These are phyloP conservation scores for Klebsormidium nitens DNA, from an alignment of 139 green algal species.

Conservation along the genomic window DNA sequence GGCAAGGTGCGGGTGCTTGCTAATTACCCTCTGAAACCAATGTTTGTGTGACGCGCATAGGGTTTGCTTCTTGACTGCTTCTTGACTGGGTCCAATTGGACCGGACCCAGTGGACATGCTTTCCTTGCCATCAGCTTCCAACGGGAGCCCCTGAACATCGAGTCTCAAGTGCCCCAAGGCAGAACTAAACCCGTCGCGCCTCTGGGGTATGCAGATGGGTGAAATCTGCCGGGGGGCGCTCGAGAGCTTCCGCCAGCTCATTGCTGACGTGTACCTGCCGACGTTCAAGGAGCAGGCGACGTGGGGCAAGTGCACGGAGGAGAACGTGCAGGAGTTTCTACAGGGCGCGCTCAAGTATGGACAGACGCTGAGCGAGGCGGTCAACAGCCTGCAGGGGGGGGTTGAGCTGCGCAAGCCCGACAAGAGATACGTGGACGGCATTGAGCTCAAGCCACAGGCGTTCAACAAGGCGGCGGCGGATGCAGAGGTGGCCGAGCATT, in stretches of 20 bases:
- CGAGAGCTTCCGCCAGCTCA: slow-evolving; percentile 59
- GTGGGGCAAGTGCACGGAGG: slow-evolving; percentile 53
- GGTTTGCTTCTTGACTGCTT: neutral
- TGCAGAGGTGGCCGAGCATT: slow-evolving; percentile 34
- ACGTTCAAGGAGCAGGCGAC: slow-evolving; percentile 61
- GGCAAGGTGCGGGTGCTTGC: slow-evolving; percentile 4
- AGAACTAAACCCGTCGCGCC: neutral
- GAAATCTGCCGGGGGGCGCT: slow-evolving; percentile 52
- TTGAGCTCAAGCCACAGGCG: slow-evolving; percentile 54
- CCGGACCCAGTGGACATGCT: neutral
- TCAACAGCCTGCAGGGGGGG: slow-evolving; percentile 50
- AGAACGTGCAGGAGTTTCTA: slow-evolving; percentile 60
- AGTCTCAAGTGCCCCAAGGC: neutral
- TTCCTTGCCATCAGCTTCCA: neutral
- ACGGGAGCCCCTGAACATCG: neutral
- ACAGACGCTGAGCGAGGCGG: slow-evolving; percentile 62
- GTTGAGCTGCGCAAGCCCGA: slow-evolving; percentile 69
- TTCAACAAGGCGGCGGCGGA: slow-evolving; percentile 57
- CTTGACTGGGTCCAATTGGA: neutral
- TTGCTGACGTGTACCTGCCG: slow-evolving; percentile 75
- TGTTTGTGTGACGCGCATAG: neutral
- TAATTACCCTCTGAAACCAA: neutral
- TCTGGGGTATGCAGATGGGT: slow-evolving; percentile 25
- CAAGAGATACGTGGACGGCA: slow-evolving; percentile 43
- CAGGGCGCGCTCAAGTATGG: slow-evolving; percentile 56